Conservation (phyloP, 2,329 filamentous ascomycete genomes). For the Monilinia aucupariae region DNA sequence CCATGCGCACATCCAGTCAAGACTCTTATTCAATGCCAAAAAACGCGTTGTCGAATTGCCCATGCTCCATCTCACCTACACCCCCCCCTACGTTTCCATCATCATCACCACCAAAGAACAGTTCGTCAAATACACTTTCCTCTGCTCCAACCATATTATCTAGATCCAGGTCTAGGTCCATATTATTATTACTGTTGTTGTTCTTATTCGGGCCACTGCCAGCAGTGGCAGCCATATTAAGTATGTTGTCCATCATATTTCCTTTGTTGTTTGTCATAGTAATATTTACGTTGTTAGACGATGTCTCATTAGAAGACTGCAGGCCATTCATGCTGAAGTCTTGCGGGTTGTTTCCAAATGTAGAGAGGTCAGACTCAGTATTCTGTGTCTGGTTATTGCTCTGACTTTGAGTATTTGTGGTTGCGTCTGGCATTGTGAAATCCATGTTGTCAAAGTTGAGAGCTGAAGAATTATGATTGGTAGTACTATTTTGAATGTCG, state of each 20-base stretch:
- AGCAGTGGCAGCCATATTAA: slow-evolving; percentile 18
- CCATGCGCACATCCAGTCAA: neutral
- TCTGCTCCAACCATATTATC: slow-evolving; percentile 41
- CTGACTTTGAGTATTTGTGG: slow-evolving; percentile 20
- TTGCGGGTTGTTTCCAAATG: slow-evolving; percentile 35
- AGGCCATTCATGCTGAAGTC: slow-evolving; percentile 39
- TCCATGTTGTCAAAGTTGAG: slow-evolving; percentile 32
- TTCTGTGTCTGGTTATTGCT: slow-evolving; percentile 26
- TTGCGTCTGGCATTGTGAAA: slow-evolving; percentile 25
- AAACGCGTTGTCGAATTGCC: slow-evolving; percentile 32
- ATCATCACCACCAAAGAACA: slow-evolving; percentile 28
- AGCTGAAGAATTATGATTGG: slow-evolving; percentile 20
- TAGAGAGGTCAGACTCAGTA: slow-evolving; percentile 32
- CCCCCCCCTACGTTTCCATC: slow-evolving; percentile 23
- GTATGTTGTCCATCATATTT: slow-evolving; percentile 23
- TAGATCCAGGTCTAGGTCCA: slow-evolving; percentile 50
- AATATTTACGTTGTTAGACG: slow-evolving; percentile 19
- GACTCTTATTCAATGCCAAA: slow-evolving; percentile 26
- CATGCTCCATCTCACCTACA: slow-evolving; percentile 28
- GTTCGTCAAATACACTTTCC: slow-evolving; percentile 32
- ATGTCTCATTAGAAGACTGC: slow-evolving; percentile 21
- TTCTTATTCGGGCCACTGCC: neutral
- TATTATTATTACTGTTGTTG: slow-evolving; percentile 22
- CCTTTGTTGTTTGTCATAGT: slow-evolving; percentile 20
- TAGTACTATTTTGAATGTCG: slow-evolving; percentile 24